Evolutionary conservation across 116 monocot genomes (phyloP).

Genomic region (Papilionanthe hybrid): DNA sequence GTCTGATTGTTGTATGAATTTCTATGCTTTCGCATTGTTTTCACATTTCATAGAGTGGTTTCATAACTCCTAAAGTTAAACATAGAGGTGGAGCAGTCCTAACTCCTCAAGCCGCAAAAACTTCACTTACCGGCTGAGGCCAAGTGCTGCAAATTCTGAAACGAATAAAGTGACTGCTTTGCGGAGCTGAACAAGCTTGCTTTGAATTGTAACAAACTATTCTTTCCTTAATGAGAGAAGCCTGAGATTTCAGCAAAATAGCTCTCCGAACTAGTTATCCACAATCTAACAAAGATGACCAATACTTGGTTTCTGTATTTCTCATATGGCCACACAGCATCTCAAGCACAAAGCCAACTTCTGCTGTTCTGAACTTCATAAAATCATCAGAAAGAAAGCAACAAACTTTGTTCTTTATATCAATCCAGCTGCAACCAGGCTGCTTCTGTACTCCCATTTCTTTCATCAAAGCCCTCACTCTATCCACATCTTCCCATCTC

Average conservation of each 20-base stretch:
- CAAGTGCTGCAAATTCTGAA: no score
- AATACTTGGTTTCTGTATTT: background rate
- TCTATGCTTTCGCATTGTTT: no score
- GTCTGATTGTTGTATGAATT: no score
- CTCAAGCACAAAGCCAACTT: background rate
- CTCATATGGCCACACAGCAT: constrained; percentile 5
- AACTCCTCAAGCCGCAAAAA: no score
- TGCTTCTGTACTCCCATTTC: constrained; percentile 13
- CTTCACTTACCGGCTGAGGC: no score
- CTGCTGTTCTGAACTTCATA: background rate
- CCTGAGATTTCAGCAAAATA: background rate
- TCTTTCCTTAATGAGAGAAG: background rate
- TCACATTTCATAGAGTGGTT: no score
- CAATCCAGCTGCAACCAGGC: constrained; percentile 28
- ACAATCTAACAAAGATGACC: background rate
- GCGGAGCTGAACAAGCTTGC: background rate
- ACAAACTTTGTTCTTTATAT: constrained; percentile 7
- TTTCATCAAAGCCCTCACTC: constrained; percentile 18
- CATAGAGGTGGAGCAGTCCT: no score
- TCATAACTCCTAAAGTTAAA: no score
- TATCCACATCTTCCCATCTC: constrained; percentile 19
- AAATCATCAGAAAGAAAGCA: constrained; percentile 18
- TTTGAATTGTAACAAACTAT: background rate
- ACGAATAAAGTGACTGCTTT: no score
- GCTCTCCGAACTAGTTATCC: background rate